These are phyloP conservation scores for Chamaenerion angustifolium DNA, from an alignment of 345 rosid species.

Conservation along the genomic window DNA sequence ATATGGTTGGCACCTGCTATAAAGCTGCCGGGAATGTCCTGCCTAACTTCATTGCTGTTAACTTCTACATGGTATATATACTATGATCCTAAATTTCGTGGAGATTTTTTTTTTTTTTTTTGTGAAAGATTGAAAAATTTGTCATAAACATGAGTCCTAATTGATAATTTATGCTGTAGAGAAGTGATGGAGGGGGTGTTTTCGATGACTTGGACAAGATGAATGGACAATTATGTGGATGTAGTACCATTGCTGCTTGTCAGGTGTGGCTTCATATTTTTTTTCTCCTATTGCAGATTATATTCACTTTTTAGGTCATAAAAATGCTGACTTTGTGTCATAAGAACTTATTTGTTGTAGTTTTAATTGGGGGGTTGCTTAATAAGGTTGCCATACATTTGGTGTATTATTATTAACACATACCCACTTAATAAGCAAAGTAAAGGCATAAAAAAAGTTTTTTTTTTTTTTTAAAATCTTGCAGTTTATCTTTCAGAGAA, in stretches of 20 bases:
- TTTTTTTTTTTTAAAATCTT: too few relatives aligned
- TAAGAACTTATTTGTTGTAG: too few relatives aligned
- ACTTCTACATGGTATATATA: constrained; percentile 76
- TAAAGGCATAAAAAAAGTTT: too few relatives aligned
- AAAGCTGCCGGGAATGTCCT: constrained; percentile 66
- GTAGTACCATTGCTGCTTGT: constrained; percentile 62
- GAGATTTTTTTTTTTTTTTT: background rate
- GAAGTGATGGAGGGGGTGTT: constrained; percentile 94
- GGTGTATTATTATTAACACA: too few relatives aligned
- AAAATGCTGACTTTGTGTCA: too few relatives aligned
- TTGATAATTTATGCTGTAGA: constrained; percentile 28
- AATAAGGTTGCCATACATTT: too few relatives aligned
- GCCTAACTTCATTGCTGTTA: constrained; percentile 91
- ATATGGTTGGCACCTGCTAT: constrained; percentile 81
- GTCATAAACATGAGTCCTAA: background rate
- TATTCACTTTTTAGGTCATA: too few relatives aligned
- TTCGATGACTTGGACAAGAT: constrained; percentile 70
- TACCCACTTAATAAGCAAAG: too few relatives aligned
- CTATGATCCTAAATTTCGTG: too few relatives aligned
- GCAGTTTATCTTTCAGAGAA: too few relatives aligned
- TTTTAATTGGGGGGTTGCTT: too few relatives aligned
- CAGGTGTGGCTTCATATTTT: constrained; percentile 36
- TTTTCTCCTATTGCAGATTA: too few relatives aligned
- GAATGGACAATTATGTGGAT: constrained; percentile 87
- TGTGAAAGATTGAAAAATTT: background rate